These are phyloP conservation scores for Suillus weaverae DNA, from an alignment of 768 basidiomycete genomes.

Conservation along the genomic window DNA sequence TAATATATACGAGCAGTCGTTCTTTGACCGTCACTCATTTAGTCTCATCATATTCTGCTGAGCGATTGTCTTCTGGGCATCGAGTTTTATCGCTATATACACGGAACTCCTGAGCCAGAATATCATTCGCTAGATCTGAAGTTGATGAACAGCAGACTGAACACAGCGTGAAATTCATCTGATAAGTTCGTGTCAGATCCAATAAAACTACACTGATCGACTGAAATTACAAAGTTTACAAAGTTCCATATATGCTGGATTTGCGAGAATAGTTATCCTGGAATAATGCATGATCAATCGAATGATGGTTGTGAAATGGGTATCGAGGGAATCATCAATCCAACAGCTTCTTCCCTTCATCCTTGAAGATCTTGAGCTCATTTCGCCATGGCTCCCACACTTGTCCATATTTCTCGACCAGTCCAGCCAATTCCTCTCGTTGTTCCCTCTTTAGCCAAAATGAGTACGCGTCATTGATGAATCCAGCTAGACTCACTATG, in stretches of 20 bases:
- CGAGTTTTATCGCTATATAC: not conserved
- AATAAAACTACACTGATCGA: not conserved
- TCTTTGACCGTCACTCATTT: not conserved
- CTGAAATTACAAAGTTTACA: slow-evolving; percentile 1
- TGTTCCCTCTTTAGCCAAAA: slow-evolving; percentile 66
- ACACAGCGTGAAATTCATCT: not conserved
- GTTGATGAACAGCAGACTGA: not conserved
- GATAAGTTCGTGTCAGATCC: not conserved
- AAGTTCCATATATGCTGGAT: slow-evolving; percentile 4
- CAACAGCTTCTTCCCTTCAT: slow-evolving; percentile 62
- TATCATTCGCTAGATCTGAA: not conserved
- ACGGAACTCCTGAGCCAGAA: not conserved
- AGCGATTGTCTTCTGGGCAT: not conserved
- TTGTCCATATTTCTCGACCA: slow-evolving; percentile 85
- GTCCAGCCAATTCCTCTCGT: slow-evolving; percentile 66
- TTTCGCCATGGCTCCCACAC: slow-evolving; percentile 84
- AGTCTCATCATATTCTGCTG: not conserved
- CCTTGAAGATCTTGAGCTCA: slow-evolving; percentile 76
- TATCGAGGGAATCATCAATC: slow-evolving; percentile 21
- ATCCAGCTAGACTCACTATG: slow-evolving; percentile 52
- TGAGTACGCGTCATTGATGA: slow-evolving; percentile 1
- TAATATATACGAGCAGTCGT: not conserved
- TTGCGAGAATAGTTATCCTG: not conserved
- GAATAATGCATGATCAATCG: not conserved
- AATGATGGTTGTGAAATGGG: not conserved